phyloP scores from a whole-genome alignment of 345 rosid genomes.

The Citrus glauca region DNA sequence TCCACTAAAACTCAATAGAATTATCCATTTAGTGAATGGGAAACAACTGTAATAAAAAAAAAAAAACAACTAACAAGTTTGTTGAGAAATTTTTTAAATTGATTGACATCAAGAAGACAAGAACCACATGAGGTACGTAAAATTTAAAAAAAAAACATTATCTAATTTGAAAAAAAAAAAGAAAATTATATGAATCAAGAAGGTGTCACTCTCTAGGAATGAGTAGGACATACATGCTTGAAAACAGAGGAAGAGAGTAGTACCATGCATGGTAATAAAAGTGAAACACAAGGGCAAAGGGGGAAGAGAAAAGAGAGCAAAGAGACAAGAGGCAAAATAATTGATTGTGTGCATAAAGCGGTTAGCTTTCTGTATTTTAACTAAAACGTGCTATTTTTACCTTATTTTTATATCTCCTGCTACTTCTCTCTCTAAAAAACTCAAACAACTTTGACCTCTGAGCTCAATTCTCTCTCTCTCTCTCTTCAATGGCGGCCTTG shows the following conservation, averaged over 20 bases:
- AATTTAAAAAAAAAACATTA: too few species aligned
- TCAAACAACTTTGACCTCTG: background rate
- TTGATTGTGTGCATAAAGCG: conserved; percentile 13
- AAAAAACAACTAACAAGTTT: background rate
- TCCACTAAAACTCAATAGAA: conserved; percentile 1
- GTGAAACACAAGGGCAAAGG: background rate
- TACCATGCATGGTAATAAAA: background rate
- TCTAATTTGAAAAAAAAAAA: too few species aligned
- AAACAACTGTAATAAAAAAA: too few species aligned
- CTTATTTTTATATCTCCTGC: conserved; percentile 8
- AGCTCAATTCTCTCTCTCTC: conserved; percentile 5
- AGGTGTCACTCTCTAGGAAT: too few species aligned
- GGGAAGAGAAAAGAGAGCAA: background rate
- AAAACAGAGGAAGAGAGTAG: accelerated
- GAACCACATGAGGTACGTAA: background rate
- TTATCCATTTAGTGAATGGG: background rate
- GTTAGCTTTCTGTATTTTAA: conserved; percentile 21
- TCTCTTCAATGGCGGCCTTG: conserved; percentile 39
- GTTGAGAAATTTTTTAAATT: background rate
- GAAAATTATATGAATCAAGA: too few species aligned
- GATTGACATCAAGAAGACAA: background rate
- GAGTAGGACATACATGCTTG: too few species aligned
- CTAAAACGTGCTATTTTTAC: conserved; percentile 32
- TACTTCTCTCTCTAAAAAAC: background rate
- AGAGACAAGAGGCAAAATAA: conserved; percentile 1